Evolutionary conservation across 257 asterid genomes (phyloP), one percentile per base, ranked within the genome.

Genomic region (Primulina huaijiensis): DNA sequence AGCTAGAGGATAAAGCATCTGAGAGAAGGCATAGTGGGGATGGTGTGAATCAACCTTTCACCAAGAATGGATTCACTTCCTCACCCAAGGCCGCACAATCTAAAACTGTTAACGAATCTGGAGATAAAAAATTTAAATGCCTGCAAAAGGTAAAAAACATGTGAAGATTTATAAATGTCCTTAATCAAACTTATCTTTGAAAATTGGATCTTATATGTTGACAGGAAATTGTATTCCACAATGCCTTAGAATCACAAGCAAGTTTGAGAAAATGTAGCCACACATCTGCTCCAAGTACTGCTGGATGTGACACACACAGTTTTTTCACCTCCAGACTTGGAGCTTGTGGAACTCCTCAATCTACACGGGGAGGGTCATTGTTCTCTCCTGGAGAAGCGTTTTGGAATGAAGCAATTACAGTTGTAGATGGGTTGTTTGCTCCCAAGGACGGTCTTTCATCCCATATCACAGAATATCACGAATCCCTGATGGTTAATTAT

Each of bases 341-440:
- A 71, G 75, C 75, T 71, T 76, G 75, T 27, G 88, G 73, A 77
- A 89, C 97, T 74, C 99, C 96, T 72, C 81, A 79, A 65, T 87
- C 96, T 59, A 64, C 79, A 68, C 71, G 86, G 60, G 90, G 95
- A 72, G 88, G 92, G 84, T 93, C 95, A 65, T 75, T 79, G 46
- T 87, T 90, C 76, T 93, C 99, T 57, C 99, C 99, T 23, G 99
- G 99, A 75, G 99, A 93, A 79, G 79, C 88, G 66, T 93, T 93
- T 78, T 93, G 99, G 99, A 86, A 89, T 73, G 97, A 93, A 83
- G 99, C 96, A 69, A 90, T 93, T 76, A 76, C 79, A 74, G 88
- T 90, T 77, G 99, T 94, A 71, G 99, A 93, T 83, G 94, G 90
- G 74, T 72, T 93, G 76, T 69, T 77, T 78, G 84, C 77, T 76